Conservation (phyloP, 306 rosid species). For the Benincasa hispida region DNA sequence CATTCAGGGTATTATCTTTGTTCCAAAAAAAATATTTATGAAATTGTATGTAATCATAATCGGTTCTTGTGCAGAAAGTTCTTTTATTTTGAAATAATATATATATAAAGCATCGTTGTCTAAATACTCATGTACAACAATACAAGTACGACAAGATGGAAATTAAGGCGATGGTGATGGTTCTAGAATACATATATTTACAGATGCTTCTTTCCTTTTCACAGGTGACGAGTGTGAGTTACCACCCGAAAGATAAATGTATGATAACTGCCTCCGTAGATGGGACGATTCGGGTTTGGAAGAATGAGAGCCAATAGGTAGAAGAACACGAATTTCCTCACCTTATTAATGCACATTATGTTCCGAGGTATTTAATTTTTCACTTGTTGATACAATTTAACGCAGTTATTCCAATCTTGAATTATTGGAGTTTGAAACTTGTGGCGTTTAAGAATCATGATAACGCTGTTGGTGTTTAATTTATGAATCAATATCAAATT, state of each 20-base stretch:
- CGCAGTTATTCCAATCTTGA: background rate
- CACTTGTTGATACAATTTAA: background rate
- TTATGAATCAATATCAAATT: background rate
- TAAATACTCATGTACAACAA: background rate
- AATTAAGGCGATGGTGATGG: background rate
- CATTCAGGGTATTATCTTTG: background rate
- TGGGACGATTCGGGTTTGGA: constrained; percentile 70
- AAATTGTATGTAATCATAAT: background rate
- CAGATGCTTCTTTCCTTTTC: background rate
- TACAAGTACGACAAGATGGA: background rate
- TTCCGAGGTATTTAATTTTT: background rate
- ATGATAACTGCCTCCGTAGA: constrained; percentile 75
- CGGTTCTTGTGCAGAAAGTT: background rate
- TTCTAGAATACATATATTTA: background rate
- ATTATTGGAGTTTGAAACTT: background rate
- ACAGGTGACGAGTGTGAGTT: constrained; percentile 93
- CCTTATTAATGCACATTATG: background rate
- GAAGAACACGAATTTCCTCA: constrained; percentile 7
- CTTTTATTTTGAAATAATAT: background rate
- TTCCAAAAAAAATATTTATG: background rate
- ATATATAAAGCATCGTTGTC: background rate
- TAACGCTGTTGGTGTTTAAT: background rate
- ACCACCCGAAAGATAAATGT: constrained; percentile 67
- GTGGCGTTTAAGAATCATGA: background rate
- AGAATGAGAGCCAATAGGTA: constrained; percentile 21